Evolutionary conservation across 768 basidiomycete genomes (phyloP).

Genomic region (Russula abietina): DNA sequence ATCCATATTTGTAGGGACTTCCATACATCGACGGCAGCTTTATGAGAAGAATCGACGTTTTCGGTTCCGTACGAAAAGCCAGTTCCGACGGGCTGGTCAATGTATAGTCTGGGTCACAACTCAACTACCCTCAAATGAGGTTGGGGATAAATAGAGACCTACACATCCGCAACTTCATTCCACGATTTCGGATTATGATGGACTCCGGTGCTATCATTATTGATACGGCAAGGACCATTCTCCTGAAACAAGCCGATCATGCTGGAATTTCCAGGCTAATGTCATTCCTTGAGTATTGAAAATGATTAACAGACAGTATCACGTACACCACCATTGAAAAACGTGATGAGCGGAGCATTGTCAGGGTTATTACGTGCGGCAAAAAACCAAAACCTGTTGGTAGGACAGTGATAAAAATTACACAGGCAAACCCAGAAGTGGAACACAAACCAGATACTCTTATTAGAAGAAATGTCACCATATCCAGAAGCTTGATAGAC

Average conservation of each 20-base stretch:
- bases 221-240: conserved; percentile 80
- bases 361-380: conserved; percentile 53
- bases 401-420: not conserved
- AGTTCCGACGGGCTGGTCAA: conserved; percentile 57
- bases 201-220: conserved; percentile 53
- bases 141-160: not conserved
- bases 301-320: not conserved
- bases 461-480: conserved; percentile 46
- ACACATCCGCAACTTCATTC: conserved; percentile 51
- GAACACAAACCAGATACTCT: conserved; percentile 49
- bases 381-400: conserved; percentile 62
- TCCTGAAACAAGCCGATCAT: conserved; percentile 85
- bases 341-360: conserved; percentile 56
- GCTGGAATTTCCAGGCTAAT: conserved; percentile 36
- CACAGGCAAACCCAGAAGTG: not conserved
- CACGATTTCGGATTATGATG: conserved; percentile 50
- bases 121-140: not conserved
- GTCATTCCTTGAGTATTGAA: not conserved
- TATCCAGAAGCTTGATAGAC: conserved; percentile 58
- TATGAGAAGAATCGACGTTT: conserved; percentile 45
- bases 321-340: conserved; percentile 54
- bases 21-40: conserved; percentile 56
- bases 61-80: conserved; percentile 56
- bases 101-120: conserved; percentile 37
- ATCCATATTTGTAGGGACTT: conserved; percentile 62